Evolutionary conservation across 208 protist genomes (phyloP), one percentile per base, ranked within the genome.

Genomic region (Crithidia brevicula): DNA sequence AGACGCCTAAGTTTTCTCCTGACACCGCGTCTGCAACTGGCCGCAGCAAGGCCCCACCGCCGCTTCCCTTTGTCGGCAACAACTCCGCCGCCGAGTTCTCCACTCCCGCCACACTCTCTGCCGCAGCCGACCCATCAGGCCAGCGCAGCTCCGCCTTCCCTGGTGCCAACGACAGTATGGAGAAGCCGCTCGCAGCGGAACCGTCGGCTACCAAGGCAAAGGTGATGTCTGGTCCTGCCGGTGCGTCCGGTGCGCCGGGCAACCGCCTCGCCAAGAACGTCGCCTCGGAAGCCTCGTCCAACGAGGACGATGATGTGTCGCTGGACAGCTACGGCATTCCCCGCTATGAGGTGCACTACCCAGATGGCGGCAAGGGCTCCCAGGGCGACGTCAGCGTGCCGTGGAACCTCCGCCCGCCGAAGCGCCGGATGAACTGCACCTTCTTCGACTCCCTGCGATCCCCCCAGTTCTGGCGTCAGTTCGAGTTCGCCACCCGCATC

Each of bases 401-500:
- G 36, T 95, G 90, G 85, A 53, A 89, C 40, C 59, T 91, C 40
- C 85, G 85, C 20, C 75, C 81, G 27, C 31, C 64, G 10, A 1
- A 47, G 33, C 53, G 47, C 13, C 63, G 64, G 22, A 40, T 59
- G 10, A 66, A 64, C n/a, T 91, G 66, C 73, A 77, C 53, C 27
- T 87, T 86, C 66, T 92, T 94, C 74, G 78, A 85, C 56, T 86
- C 75, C 60, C 67, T 96, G 16, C 71, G 75, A 25, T 51, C 65
- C 25, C 57, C 67, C 10, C 77, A 90, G 50, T 96, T 96, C 66
- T 96, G 91, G 91, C 61, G 71, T 20, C 88, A 91, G 50, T 60
- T 92, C 33, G 85, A 93, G 72, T 94, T 91, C 58, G 84, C 91
- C 28, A 64, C 75, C 9, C 88, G 91, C 53, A 78, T 96, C 40